These are phyloP conservation scores for Priceomyces fermenticarens DNA, from an alignment of 805 yeast genomes.

Conservation along the genomic window DNA sequence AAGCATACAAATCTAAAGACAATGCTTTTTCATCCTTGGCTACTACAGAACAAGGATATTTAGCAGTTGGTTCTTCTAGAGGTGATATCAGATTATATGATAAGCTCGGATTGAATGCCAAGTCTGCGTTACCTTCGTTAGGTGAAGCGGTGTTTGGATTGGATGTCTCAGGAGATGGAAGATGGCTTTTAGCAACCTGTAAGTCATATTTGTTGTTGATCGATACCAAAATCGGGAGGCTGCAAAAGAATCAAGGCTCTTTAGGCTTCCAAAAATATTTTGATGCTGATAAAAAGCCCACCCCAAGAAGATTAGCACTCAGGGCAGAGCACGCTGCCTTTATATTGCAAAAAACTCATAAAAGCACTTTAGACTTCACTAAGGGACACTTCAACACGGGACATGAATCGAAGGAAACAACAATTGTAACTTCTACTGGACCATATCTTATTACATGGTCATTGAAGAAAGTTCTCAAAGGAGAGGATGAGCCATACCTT, in stretches of 20 bases:
- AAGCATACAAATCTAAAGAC: conserved; percentile 49
- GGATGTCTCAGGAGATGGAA: conserved; percentile 75
- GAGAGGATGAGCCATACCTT: conserved; percentile 43
- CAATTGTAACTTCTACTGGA: conserved; percentile 76
- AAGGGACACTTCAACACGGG: conserved; percentile 78
- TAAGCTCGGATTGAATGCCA: conserved; percentile 70
- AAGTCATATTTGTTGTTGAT: conserved; percentile 65
- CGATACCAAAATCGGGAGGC: conserved; percentile 62
- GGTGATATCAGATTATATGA: conserved; percentile 80
- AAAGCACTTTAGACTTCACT: conserved; percentile 55
- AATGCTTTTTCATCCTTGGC: conserved; percentile 55
- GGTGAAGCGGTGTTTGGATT: conserved; percentile 72
- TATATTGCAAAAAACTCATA: conserved; percentile 50
- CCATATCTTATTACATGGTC: conserved; percentile 85
- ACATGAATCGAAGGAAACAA: conserved; percentile 57
- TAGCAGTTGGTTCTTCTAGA: conserved; percentile 71
- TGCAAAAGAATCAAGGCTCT: conserved; percentile 52
- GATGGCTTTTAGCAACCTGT: conserved; percentile 81
- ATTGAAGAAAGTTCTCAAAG: conserved; percentile 56
- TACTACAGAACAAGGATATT: conserved; percentile 69
- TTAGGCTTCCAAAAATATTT: conserved; percentile 66
- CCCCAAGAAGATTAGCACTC: conserved; percentile 63
- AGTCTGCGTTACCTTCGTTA: conserved; percentile 74
- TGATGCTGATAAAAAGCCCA: conserved; percentile 62
- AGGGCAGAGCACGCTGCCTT: conserved; percentile 70